Evolutionary conservation across 495 filamentous ascomycete species (phyloP), one percentile per base, ranked within the genome.

Genomic region (Emericellopsis terricola): DNA sequence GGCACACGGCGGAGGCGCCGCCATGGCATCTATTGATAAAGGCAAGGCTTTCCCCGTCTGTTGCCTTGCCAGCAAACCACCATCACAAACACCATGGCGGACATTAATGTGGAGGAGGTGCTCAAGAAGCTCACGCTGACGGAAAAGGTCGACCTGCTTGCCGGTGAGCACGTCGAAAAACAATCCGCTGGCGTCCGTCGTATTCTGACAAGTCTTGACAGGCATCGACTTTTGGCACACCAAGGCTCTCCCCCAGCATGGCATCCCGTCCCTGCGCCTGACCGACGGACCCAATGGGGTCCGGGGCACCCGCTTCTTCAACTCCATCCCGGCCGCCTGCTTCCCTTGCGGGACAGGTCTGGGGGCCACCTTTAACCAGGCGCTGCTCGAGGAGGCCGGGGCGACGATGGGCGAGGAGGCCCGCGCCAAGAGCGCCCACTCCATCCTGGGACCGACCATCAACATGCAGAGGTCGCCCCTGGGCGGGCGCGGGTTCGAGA

Each of bases 271-370:
- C 1, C 45, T 82, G 19, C 73, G 76, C 28, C 64, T 73, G 36
- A 76, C 74, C 15, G 78, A 84, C 46, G 78, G 78, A 2, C 78
- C 78, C 18, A 84, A 84, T 47, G 78, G 78, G 14, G 71, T 78
- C 10, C 71, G 77, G 19, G 78, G 78, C 6, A 76, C 73, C 3
- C 61, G 67, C n/a, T 79, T 79, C 55, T 80, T 80, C 53, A 73
- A 79, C 39, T 76, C 75, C 15, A 58, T 70, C 27, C 68, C 68
- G 35, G 68, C 75, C 13, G 75, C 75, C 10, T 78, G 73, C 41
- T 73, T 81, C 41, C 73, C 76, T 3, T 79, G 75, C 41, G 68
- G 69, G 27, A 76, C 78, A 2, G 73, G 69, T 2, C 61, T 84
- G 7, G 79, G 74, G 18, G 64, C 79, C 9, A 82, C 81, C 16